Evolutionary conservation across 805 yeast species (phyloP), one percentile per base, ranked within the genome.

Genomic region (Barnettozyma botsteinii): DNA sequence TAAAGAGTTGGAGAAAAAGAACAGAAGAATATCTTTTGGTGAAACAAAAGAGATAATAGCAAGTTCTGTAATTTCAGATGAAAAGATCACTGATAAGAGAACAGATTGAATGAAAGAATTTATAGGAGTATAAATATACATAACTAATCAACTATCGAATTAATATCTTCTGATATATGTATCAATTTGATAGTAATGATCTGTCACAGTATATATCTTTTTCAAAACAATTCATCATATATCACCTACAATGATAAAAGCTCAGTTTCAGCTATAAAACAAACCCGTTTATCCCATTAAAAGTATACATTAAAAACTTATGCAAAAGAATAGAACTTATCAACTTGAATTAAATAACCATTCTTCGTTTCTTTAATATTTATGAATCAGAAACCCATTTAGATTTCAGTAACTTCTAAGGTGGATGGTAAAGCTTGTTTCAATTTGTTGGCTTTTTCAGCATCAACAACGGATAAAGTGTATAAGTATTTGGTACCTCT

Each of bases 341-440:
- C 9, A 33, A 23, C 35, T 11, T 18, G 23, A 19, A 18, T 18
- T 31, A 21, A 21, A 21, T 31, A 20, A 20, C 12, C 10, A 21
- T n/a, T 33, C 30, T 35, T 27, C 13, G 13, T 20, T 30, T 31
- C 33, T 21, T 22, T 10, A 18, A 23, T 15, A 31, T 15, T 31
- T 22, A 32, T 37, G 32, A 30, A 18, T 28, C 27, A 17, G 20
- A 17, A 42, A 32, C 37, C 27, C 37, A 44, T 42, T 65, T 67
- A 67, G 62, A 65, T 62, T 52, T 60, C 62, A 64, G 67, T 77
- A 67, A 82, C 81, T 68, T 79, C 77, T 71, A 85, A 78, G 62
- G 85, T 78, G 69, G 98, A 95, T 70, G 98, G 97, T 64, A 93
- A 79, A 64, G 98, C 85, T 78, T 89, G 96, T 66, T 85, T 81